Evolutionary conservation across 2,329 filamentous ascomycete species (phyloP).

Genomic region (Diaporthe destruens): DNA sequence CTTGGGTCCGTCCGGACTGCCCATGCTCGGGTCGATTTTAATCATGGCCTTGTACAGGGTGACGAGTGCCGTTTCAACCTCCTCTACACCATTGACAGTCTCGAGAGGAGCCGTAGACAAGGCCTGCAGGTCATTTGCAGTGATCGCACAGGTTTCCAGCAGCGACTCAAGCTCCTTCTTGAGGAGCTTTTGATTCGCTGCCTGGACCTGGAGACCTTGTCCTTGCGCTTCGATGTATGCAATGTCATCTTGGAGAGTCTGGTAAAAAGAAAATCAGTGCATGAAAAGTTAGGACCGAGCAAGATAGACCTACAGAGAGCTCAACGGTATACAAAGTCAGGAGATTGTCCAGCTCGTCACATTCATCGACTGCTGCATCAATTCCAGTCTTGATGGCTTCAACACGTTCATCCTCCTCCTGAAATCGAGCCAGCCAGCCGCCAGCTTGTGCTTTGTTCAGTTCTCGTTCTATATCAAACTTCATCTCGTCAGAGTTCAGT

Average conservation of each 20-base stretch:
- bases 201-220: constrained; percentile 96
- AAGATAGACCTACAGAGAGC: constrained; percentile 75
- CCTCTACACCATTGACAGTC: constrained; percentile 75
- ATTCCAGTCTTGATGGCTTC: constrained; percentile 88
- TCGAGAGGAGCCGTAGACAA: constrained; percentile 81
- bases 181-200: constrained; percentile 94
- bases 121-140: constrained; percentile 78
- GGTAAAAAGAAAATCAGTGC: constrained; percentile 46
- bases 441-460: constrained; percentile 92
- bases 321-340: constrained; percentile 96
- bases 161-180: constrained; percentile 90
- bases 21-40: constrained; percentile 88
- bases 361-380: constrained; percentile 91
- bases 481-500: constrained; percentile 83
- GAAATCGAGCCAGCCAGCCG: constrained; percentile 86
- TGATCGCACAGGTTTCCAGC: constrained; percentile 92
- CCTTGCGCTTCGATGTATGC: constrained; percentile 97
- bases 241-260: constrained; percentile 96
- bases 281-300: background rate
- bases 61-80: constrained; percentile 82
- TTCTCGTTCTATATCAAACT: constrained; percentile 86
- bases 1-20: constrained; percentile 63
- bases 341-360: constrained; percentile 94
- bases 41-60: constrained; percentile 92
- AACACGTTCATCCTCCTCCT: constrained; percentile 91